A percentile compares a stretch with the other conserved stretches of the same genome.
These are phyloP conservation scores for Heterococcus sp. DNA, from an alignment of 108 stramenopile species.

Conservation along the genomic window DNA sequence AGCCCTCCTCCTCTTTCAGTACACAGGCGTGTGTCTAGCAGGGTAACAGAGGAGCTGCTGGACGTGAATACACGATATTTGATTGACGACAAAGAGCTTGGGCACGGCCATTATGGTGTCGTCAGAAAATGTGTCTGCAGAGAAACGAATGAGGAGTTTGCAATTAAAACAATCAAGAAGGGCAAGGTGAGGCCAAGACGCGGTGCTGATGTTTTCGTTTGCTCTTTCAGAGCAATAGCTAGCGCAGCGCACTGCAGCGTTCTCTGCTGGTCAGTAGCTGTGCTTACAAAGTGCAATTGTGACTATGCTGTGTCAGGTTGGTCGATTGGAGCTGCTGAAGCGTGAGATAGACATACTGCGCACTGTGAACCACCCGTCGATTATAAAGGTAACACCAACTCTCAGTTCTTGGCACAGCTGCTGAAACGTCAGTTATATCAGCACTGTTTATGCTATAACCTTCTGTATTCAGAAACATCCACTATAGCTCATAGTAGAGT, in stretches of 20 bases:
- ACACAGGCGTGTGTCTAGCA: background rate
- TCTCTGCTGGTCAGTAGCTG: too few species aligned
- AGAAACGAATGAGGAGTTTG: conserved; percentile 39
- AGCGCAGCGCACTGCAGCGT: too few species aligned
- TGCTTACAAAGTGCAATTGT: background rate
- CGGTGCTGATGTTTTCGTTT: too few species aligned
- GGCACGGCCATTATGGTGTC: conserved; percentile 53
- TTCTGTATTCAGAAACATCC: too few species aligned
- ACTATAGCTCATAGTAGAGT: too few species aligned
- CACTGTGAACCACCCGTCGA: conserved; percentile 40
- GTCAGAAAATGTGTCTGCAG: conserved; percentile 33
- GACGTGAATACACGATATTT: conserved; percentile 35
- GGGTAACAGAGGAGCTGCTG: conserved; percentile 5
- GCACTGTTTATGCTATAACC: too few species aligned
- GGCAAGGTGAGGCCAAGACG: too few species aligned
- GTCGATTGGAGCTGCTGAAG: conserved; percentile 21
- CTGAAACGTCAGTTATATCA: too few species aligned
- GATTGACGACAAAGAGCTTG: conserved; percentile 36
- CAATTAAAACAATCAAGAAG: conserved; percentile 51
- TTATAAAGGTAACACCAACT: conserved; percentile 32
- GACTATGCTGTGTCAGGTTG: background rate
- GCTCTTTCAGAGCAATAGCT: too few species aligned
- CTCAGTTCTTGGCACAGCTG: too few species aligned
- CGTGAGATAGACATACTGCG: conserved; percentile 47
- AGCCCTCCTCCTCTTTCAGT: too few species aligned